Percentiles rank a stretch among this genome's conserved stretches.
Conservation (phyloP, 768 basidiomycete species). For the Pisolithus sp. region DNA sequence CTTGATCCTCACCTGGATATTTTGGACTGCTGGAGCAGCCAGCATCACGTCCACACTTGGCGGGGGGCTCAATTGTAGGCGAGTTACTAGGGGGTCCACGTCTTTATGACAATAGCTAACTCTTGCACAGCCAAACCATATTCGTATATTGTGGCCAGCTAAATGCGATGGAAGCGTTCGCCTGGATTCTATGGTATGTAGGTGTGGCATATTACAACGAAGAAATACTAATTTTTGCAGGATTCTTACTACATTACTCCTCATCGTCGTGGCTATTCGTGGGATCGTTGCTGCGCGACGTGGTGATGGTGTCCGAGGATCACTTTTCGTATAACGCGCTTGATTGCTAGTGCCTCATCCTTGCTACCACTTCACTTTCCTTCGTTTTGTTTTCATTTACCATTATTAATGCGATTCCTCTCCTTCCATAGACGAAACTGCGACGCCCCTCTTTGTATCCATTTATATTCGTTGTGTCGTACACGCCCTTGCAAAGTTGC, state of each 20-base stretch:
- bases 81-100: conserved; percentile 13
- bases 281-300: conserved; percentile 52
- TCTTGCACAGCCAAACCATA: conserved; percentile 29
- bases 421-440: conserved; percentile 1
- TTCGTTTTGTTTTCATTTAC: conserved; percentile 5
- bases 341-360: neutral
- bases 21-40: conserved; percentile 72
- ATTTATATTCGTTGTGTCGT: conserved; percentile 3
- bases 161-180: conserved; percentile 68
- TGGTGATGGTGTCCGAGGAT: conserved; percentile 62
- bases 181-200: conserved; percentile 64
- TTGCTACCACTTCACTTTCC: neutral
- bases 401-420: neutral
- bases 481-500: neutral
- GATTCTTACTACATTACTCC: conserved; percentile 55
- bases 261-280: conserved; percentile 54
- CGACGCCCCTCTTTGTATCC: conserved; percentile 9
- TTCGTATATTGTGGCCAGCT: conserved; percentile 70
- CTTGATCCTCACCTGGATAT: conserved; percentile 64
- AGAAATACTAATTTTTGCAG: conserved; percentile 28
- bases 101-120: neutral
- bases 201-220: neutral
- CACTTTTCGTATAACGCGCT: conserved; percentile 34
- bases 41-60: conserved; percentile 60
- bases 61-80: conserved; percentile 68